These are phyloP conservation scores for Onygenales sp. DNA, from an alignment of 2,329 filamentous ascomycete genomes.

Conservation along the genomic window DNA sequence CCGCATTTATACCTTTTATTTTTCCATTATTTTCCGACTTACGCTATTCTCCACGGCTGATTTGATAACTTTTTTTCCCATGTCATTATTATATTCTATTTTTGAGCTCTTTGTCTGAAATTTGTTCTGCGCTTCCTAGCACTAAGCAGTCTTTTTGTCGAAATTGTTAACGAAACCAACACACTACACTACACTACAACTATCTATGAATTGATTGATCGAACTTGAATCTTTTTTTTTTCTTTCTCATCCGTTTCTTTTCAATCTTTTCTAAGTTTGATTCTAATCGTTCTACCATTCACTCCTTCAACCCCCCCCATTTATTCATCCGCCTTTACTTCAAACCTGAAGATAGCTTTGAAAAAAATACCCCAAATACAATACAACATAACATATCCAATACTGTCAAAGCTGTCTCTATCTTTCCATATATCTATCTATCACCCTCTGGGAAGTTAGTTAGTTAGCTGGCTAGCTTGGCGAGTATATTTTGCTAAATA, in stretches of 20 bases:
- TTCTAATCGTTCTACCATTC: neutral
- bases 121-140: neutral
- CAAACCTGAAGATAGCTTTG: too few species aligned
- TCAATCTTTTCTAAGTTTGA: neutral
- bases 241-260: neutral
- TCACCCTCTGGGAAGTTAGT: too few species aligned
- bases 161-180: slow-evolving; percentile 2
- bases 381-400: too few species aligned
- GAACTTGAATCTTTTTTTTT: neutral
- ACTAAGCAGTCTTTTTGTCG: neutral
- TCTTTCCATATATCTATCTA: too few species aligned
- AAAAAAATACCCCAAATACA: too few species aligned
- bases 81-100: neutral
- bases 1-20: neutral
- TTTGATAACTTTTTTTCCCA: neutral
- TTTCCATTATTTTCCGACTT: neutral
- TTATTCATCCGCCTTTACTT: too few species aligned
- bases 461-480: too few species aligned
- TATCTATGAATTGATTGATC: slow-evolving; percentile 3
- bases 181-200: too few species aligned
- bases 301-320: too few species aligned
- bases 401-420: too few species aligned
- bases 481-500: too few species aligned
- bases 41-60: neutral
- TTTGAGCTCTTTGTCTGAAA: neutral